Conservation (phyloP, 257 asterid species). For the Rhazya stricta region DNA sequence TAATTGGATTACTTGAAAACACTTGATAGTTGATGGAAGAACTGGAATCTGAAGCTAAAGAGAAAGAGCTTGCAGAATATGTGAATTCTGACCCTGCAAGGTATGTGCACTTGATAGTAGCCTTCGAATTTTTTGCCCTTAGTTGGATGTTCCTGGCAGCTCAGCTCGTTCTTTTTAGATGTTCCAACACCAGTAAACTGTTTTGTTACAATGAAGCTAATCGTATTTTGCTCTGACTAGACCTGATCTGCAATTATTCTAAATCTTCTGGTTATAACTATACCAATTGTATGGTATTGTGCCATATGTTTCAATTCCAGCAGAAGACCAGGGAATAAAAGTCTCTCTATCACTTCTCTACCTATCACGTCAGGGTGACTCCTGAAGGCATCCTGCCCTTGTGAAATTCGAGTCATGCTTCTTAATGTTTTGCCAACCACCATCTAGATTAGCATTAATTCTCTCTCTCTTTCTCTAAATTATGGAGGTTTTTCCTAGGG, state of each 20-base stretch:
- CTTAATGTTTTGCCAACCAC: neutral
- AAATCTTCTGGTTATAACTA: neutral
- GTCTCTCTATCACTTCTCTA: neutral
- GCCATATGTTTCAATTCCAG: neutral
- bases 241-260: neutral
- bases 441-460: neutral
- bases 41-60: slow-evolving; percentile 78
- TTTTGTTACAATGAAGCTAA: neutral
- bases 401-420: neutral
- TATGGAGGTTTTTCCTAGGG: too few species aligned
- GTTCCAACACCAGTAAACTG: neutral
- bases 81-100: slow-evolving; percentile 53
- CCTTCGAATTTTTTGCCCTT: neutral
- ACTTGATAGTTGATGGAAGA: slow-evolving; percentile 73
- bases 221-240: neutral
- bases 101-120: slow-evolving; percentile 29
- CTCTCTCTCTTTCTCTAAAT: neutral
- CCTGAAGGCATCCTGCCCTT: neutral
- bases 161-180: neutral
- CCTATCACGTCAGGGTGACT: neutral
- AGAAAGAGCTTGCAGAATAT: slow-evolving; percentile 77
- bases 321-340: neutral
- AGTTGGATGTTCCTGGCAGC: neutral
- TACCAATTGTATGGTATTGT: neutral
- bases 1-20: slow-evolving; percentile 6